A percentile compares a stretch with the other conserved stretches of the same genome.
Conservation (phyloP, 2,329 filamentous ascomycete species). For the Penicillium sp. region DNA sequence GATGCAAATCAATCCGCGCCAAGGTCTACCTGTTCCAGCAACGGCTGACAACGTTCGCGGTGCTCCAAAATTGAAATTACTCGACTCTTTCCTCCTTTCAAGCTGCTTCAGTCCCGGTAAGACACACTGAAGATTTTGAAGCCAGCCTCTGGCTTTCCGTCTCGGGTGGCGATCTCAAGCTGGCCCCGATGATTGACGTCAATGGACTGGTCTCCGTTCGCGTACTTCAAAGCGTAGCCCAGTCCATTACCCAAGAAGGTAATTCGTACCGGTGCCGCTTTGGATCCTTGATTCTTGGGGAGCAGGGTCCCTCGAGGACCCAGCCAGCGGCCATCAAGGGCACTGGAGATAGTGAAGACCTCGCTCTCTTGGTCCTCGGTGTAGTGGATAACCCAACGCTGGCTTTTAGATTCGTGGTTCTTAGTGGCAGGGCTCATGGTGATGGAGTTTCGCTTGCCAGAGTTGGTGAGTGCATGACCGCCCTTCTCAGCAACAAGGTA, state of each 20-base stretch:
- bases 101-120: slow-evolving; percentile 19
- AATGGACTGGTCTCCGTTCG: slow-evolving; percentile 18
- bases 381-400: slow-evolving; percentile 49
- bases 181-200: slow-evolving; percentile 10
- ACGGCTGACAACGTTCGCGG: too few relatives aligned
- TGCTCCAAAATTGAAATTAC: too few relatives aligned
- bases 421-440: slow-evolving; percentile 23
- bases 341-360: slow-evolving; percentile 39
- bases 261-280: slow-evolving; percentile 28
- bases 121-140: slow-evolving; percentile 32
- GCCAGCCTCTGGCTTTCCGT: slow-evolving; percentile 6
- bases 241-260: slow-evolving; percentile 31
- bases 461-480: slow-evolving; percentile 41
- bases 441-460: slow-evolving; percentile 9
- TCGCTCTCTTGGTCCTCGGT: slow-evolving; percentile 26
- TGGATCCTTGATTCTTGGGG: slow-evolving; percentile 5
- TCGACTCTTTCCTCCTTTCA: too few relatives aligned
- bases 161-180: slow-evolving; percentile 3
- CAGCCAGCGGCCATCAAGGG: slow-evolving; percentile 38
- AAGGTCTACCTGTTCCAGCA: too few relatives aligned
- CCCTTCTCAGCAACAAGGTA: slow-evolving; percentile 48
- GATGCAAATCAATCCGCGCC: too few relatives aligned
- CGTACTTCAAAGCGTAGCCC: slow-evolving; percentile 31
- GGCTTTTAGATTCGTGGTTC: slow-evolving; percentile 37
- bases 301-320: slow-evolving; percentile 21